phyloP scores from a whole-genome alignment of 169 alveolate species.

The Cyclospora cayetanensis region DNA sequence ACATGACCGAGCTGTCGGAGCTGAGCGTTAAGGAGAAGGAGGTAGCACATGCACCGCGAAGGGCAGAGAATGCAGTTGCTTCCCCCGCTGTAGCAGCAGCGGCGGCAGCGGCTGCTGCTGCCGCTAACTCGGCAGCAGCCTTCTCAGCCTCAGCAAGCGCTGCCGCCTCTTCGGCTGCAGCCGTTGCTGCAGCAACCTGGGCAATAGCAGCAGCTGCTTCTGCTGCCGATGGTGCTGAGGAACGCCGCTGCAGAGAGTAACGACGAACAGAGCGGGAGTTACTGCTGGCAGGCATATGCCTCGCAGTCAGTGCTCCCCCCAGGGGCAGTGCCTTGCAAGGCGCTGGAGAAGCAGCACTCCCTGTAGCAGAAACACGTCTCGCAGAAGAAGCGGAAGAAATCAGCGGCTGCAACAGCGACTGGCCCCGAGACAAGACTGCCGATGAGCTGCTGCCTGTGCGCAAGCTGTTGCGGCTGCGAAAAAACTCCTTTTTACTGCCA shows the following conservation, averaged over 20 bases:
- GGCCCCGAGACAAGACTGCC: neutral
- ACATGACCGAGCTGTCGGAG: constrained; percentile 18
- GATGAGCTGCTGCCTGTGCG: neutral
- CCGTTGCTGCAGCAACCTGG: constrained; percentile 1
- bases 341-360: constrained; percentile 6
- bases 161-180: constrained; percentile 52
- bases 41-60: neutral
- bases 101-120: constrained; percentile 48
- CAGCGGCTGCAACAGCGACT: constrained; percentile 20
- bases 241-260: constrained; percentile 19
- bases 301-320: too few species aligned
- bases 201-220: constrained; percentile 27
- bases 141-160: constrained; percentile 40
- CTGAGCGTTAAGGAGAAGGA: constrained; percentile 4
- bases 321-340: too few species aligned
- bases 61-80: constrained; percentile 26
- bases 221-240: constrained; percentile 19
- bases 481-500: constrained; percentile 1
- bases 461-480: neutral
- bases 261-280: neutral
- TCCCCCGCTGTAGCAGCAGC: constrained; percentile 57
- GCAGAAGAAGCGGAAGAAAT: constrained; percentile 6
- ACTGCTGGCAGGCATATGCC: too few species aligned
- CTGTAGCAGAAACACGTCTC: neutral
- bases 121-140: constrained; percentile 11